A percentile compares a stretch with the other conserved stretches of the same genome.
phyloP scores from a whole-genome alignment of 1,284 basidiomycete species.

The Tylopilus sp. region DNA sequence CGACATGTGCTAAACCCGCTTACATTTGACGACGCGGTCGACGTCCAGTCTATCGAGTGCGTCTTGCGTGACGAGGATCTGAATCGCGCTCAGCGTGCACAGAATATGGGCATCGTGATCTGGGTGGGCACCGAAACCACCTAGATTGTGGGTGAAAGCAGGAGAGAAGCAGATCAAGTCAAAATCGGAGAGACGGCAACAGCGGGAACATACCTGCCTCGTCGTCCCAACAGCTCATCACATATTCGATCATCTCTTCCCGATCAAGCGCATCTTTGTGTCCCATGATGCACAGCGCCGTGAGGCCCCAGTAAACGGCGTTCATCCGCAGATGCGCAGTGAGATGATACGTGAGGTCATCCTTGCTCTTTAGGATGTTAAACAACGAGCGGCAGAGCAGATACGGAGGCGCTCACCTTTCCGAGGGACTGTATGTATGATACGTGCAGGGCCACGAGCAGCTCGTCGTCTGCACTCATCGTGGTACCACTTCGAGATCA shows the following conservation, averaged over 20 bases:
- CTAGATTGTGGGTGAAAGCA: constrained; percentile 40
- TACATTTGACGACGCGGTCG: constrained; percentile 72
- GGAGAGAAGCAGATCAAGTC: constrained; percentile 1
- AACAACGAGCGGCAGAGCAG: not conserved
- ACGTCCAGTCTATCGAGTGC: constrained; percentile 70
- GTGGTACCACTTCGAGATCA: not conserved
- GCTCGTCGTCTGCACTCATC: constrained; percentile 16
- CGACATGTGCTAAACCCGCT: not conserved
- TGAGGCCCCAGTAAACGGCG: constrained; percentile 95
- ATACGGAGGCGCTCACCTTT: constrained; percentile 34
- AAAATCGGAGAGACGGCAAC: not conserved
- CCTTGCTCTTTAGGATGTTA: constrained; percentile 54
- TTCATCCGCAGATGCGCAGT: constrained; percentile 94
- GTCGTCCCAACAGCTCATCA: constrained; percentile 92
- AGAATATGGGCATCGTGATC: constrained; percentile 90
- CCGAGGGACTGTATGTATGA: constrained; percentile 55
- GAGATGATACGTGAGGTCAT: constrained; percentile 89
- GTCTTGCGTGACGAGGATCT: constrained; percentile 84
- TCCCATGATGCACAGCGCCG: constrained; percentile 79
- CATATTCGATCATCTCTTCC: constrained; percentile 84
- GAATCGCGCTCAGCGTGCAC: constrained; percentile 85
- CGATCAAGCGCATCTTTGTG: constrained; percentile 72
- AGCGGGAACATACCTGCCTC: constrained; percentile 60
- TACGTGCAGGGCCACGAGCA: constrained; percentile 44
- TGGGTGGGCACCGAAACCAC: constrained; percentile 88